These are phyloP conservation scores for Candida anutae DNA, from an alignment of 1,139 yeast species.

Conservation along the genomic window DNA sequence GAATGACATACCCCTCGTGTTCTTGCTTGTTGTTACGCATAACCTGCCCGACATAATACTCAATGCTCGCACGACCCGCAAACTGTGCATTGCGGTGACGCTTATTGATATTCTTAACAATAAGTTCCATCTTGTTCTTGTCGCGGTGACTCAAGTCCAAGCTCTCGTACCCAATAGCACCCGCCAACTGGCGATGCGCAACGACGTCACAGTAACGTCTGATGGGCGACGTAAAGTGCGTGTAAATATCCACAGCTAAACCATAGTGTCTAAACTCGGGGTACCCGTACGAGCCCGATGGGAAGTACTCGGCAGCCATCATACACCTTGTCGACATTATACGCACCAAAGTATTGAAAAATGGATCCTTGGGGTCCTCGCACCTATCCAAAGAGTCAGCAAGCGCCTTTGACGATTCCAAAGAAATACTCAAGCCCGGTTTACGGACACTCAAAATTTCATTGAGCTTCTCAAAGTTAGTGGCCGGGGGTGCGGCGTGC, in stretches of 20 bases:
- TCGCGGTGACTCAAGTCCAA: conserved; percentile 80
- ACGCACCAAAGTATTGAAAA: conserved; percentile 87
- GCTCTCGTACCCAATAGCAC: conserved; percentile 90
- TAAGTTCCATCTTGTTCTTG: conserved; percentile 80
- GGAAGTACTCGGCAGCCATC: conserved; percentile 98
- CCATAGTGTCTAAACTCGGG: conserved; percentile 98
- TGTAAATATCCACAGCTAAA: conserved; percentile 91
- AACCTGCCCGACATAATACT: conserved; percentile 96
- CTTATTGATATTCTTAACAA: conserved; percentile 83
- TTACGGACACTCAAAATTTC: conserved; percentile 86
- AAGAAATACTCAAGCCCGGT: conserved; percentile 60
- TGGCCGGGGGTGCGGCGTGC: conserved; percentile 93
- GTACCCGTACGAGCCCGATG: conserved; percentile 85
- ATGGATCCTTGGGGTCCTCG: conserved; percentile 73
- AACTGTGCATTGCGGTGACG: conserved; percentile 98
- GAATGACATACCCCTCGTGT: conserved; percentile 88
- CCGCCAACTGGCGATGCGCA: conserved; percentile 95
- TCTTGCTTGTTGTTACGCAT: conserved; percentile 68
- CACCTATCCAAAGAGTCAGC: conserved; percentile 93
- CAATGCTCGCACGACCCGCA: conserved; percentile 97
- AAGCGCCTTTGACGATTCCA: conserved; percentile 82
- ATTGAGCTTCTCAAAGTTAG: conserved; percentile 82
- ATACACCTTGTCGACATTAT: conserved; percentile 98
- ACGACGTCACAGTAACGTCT: conserved; percentile 97
- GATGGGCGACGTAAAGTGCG: conserved; percentile 98